A percentile compares a stretch with the other conserved stretches of the same genome.
Conservation (phyloP, 2,329 filamentous ascomycete species). For the Xylariaceae sp. region DNA sequence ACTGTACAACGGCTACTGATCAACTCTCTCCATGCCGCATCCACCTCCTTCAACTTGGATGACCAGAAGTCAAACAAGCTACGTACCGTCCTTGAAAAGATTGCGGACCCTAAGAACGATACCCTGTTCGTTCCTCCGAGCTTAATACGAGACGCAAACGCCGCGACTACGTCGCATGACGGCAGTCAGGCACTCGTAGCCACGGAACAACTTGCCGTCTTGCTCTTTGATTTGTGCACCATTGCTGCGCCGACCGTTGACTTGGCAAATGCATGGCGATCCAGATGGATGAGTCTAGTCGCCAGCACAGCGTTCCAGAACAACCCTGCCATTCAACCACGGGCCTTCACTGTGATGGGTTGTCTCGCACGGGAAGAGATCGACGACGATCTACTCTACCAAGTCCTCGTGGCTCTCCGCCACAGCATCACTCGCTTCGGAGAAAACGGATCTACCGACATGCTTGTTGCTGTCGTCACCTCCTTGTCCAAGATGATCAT, state of each 20-base stretch:
- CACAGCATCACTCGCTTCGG: conserved; percentile 61
- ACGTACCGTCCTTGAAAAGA: conserved; percentile 49
- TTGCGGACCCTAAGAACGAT: conserved; percentile 56
- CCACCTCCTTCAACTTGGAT: conserved; percentile 59
- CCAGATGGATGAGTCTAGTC: conserved; percentile 68
- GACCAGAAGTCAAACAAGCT: conserved; percentile 54
- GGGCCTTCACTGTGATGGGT: conserved; percentile 66
- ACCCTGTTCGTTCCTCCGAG: conserved; percentile 47
- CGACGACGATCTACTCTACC: conserved; percentile 65
- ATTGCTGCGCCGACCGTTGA: conserved; percentile 60
- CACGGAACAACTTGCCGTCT: conserved; percentile 56
- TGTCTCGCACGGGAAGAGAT: conserved; percentile 66
- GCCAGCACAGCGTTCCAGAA: conserved; percentile 69
- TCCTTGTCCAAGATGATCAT: conserved; percentile 66
- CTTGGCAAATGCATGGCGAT: conserved; percentile 63
- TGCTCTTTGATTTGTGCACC: conserved; percentile 59
- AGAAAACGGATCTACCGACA: conserved; percentile 60
- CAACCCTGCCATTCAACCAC: conserved; percentile 64
- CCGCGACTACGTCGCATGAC: conserved; percentile 51
- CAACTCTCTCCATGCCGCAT: conserved; percentile 63
- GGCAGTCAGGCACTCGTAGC: conserved; percentile 46
- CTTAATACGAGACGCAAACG: conserved; percentile 47
- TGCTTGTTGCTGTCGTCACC: conserved; percentile 63
- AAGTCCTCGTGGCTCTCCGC: conserved; percentile 62
- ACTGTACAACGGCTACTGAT: conserved; percentile 59